These are phyloP conservation scores for Tylopilus vinaceipallidus DNA, from an alignment of 768 basidiomycete species.

Conservation along the genomic window DNA sequence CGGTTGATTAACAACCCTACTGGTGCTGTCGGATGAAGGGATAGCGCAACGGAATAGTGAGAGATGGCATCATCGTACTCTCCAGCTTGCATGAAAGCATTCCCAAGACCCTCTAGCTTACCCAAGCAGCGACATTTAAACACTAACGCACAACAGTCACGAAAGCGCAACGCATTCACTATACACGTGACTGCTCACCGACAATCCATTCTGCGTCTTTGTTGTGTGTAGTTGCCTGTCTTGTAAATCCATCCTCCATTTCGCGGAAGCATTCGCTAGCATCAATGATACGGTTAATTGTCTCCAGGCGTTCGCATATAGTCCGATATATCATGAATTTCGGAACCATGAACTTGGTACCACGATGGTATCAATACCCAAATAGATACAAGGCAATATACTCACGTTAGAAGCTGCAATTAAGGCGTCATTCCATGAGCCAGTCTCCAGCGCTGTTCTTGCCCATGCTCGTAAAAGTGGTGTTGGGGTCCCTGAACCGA, in stretches of 20 bases:
- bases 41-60: conserved; percentile 1
- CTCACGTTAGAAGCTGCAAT: not conserved
- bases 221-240: not conserved
- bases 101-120: not conserved
- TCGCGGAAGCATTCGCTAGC: not conserved
- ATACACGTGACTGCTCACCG: not conserved
- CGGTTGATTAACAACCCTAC: conserved; percentile 1
- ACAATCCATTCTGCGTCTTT: not conserved
- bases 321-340: not conserved
- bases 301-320: not conserved
- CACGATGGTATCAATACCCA: not conserved
- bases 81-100: not conserved
- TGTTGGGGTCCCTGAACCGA: not conserved
- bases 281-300: not conserved
- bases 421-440: conserved; percentile 8
- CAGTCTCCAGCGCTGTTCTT: not conserved
- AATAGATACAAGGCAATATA: not conserved
- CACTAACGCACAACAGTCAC: not conserved
- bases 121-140: not conserved
- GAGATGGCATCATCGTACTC: not conserved
- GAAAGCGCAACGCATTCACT: no score
- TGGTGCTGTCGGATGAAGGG: not conserved
- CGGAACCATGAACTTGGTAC: not conserved
- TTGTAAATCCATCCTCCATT: not conserved
- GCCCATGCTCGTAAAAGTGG: conserved; percentile 9